phyloP scores from a whole-genome alignment of 2,329 filamentous ascomycete genomes.

The Didymella pomorum region DNA sequence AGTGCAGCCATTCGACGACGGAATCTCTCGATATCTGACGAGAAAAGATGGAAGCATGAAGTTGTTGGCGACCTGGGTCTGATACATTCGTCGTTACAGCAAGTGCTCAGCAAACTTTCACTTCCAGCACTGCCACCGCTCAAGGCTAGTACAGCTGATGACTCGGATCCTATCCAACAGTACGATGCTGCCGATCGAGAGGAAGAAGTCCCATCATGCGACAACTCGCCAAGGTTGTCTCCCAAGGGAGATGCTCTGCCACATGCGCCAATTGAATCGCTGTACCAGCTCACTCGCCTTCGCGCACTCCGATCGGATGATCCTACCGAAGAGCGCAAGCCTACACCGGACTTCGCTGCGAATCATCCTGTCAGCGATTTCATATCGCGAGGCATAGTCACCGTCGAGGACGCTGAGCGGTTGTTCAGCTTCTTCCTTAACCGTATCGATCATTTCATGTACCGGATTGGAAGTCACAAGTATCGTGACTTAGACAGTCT shows the following conservation, averaged over 20 bases:
- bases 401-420: slow-evolving; percentile 53
- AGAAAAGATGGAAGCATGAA: slow-evolving; percentile 35
- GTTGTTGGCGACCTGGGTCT: slow-evolving; percentile 38
- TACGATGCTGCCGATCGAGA: slow-evolving; percentile 50
- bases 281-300: slow-evolving; percentile 59
- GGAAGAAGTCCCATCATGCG: slow-evolving; percentile 42
- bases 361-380: slow-evolving; percentile 53
- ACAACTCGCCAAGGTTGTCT: slow-evolving; percentile 41
- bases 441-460: slow-evolving; percentile 58
- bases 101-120: slow-evolving; percentile 50
- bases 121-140: slow-evolving; percentile 51
- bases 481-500: slow-evolving; percentile 58
- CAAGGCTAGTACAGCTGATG: slow-evolving; percentile 30
- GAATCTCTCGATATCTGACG: neutral
- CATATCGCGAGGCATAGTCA: slow-evolving; percentile 59
- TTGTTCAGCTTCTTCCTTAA: slow-evolving; percentile 54
- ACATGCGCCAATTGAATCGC: slow-evolving; percentile 55
- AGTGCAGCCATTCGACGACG: slow-evolving; percentile 11
- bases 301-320: slow-evolving; percentile 47
- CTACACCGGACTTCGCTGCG: slow-evolving; percentile 7
- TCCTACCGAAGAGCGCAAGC: slow-evolving; percentile 50
- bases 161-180: slow-evolving; percentile 32
- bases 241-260: slow-evolving; percentile 40
- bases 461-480: slow-evolving; percentile 55
- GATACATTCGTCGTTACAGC: slow-evolving; percentile 52